Conservation (phyloP, 192 early-diverging fungal species). For the Linderina pennispora region DNA sequence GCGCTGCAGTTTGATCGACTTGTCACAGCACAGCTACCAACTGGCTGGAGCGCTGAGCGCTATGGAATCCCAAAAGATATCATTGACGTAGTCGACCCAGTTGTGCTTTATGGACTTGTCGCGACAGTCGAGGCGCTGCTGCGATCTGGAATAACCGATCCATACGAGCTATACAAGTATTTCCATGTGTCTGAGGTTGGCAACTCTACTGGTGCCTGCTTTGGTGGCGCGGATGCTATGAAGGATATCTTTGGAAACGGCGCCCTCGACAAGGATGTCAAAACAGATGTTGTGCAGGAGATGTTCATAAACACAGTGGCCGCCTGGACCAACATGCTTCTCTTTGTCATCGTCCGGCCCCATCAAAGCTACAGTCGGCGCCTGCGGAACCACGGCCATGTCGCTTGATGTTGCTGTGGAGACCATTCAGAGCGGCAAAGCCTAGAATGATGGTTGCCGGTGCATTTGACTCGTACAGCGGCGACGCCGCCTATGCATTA, state of each 20-base stretch:
- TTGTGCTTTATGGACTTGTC: slow-evolving; percentile 83
- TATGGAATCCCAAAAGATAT: slow-evolving; percentile 91
- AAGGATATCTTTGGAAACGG: slow-evolving; percentile 76
- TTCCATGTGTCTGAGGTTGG: slow-evolving; percentile 91
- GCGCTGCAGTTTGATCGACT: slow-evolving; percentile 82
- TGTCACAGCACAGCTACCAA: slow-evolving; percentile 90
- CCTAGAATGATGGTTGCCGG: slow-evolving; percentile 88
- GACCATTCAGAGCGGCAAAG: slow-evolving; percentile 85
- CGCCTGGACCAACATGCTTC: slow-evolving; percentile 93
- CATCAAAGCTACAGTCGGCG: slow-evolving; percentile 73
- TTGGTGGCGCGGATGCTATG: slow-evolving; percentile 75
- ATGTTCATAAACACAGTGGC: slow-evolving; percentile 93
- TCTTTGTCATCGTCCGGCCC: slow-evolving; percentile 89
- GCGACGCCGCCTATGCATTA: slow-evolving; percentile 89
- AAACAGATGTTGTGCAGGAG: slow-evolving; percentile 91
- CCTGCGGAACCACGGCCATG: slow-evolving; percentile 87
- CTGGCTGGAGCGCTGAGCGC: slow-evolving; percentile 86
- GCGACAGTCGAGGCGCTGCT: slow-evolving; percentile 91
- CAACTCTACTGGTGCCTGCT: slow-evolving; percentile 78
- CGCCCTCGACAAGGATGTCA: slow-evolving; percentile 70
- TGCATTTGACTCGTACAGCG: slow-evolving; percentile 83
- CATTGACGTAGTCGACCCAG: slow-evolving; percentile 81
- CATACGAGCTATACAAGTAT: slow-evolving; percentile 94
- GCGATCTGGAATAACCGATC: slow-evolving; percentile 88
- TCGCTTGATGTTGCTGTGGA: slow-evolving; percentile 90